Evolutionary conservation across 2,329 filamentous ascomycete genomes (phyloP), one percentile per base, ranked within the genome.

Genomic region (Monilinia laxa): DNA sequence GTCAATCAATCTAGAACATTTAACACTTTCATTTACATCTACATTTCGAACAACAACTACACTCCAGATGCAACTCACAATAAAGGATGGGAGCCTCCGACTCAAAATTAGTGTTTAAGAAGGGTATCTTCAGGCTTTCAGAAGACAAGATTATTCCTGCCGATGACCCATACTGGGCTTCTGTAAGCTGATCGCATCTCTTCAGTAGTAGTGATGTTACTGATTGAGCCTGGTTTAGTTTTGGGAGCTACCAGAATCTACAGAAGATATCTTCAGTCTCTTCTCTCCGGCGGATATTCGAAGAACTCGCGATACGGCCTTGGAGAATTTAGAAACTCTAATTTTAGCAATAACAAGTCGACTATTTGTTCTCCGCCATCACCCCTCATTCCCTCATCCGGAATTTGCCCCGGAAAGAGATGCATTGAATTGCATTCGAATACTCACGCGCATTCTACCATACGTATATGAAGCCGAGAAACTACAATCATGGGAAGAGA

Each of bases 31-130:
- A 42, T 16, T 42, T 16, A 42, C 40, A 16, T 16, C 25, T 64
- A 57, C 54, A 66, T n/a, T 62, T 45, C 58, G 53, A 65, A 57
- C 58, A 66, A 65, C 58, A 40, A 56, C 42, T 35, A 58, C 59
- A 65, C 68, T 58, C 69, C 69, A 68, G 53, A 76, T 76, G 73
- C 70, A 54, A 70, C 64, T 23, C 64, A 52, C 70, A 71, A 67
- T 67, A 70, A 69, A 75, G 63, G 52, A 99, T 99, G 95, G 95
- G 95, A 80, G 94, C 94, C 77, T 97, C 94, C 80, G 94, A 98
- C 82, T 98, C 94, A 75, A 98, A 98, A 85, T 88, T 98, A 77
- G 92, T 94, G 77, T 98, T 99, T 85, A 98, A 97, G 81, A 92
- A 96, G 81, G 94, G 93, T 80, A 96, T 98, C 81, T 97, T 98